phyloP scores from a whole-genome alignment of 2,329 filamentous ascomycete species.

The Penicillium sp. region DNA sequence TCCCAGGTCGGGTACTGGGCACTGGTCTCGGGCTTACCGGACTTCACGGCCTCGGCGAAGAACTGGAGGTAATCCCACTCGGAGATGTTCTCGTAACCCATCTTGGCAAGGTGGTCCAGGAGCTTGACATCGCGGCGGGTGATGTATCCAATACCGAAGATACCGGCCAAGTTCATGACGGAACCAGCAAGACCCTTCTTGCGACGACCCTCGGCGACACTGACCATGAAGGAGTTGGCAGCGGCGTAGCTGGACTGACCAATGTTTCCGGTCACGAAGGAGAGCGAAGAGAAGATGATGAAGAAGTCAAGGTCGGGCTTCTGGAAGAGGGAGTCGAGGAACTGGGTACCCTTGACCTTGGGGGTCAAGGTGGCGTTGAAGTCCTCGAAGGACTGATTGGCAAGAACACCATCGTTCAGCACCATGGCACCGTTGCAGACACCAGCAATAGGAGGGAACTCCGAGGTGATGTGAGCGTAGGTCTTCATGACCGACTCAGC shows the following conservation, averaged over 20 bases:
- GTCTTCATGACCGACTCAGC: background rate
- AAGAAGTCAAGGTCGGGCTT: conserved; percentile 22
- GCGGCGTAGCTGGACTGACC: conserved; percentile 21
- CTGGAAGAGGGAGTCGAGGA: conserved; percentile 21
- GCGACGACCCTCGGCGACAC: conserved; percentile 13
- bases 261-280: conserved; percentile 16
- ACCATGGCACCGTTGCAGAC: conserved; percentile 35
- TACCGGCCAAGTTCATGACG: conserved; percentile 9
- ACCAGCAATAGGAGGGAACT: conserved; percentile 26
- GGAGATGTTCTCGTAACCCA: background rate
- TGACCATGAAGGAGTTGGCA: conserved; percentile 13
- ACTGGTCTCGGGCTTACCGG: background rate
- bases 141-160: conserved; percentile 16
- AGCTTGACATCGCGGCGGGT: background rate
- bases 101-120: background rate
- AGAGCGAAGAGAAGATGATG: conserved; percentile 10
- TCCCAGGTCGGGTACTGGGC: background rate
- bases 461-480: conserved; percentile 2
- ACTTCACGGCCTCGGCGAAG: background rate
- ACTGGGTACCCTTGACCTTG: conserved; percentile 41
- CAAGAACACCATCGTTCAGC: conserved; percentile 36
- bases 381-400: conserved; percentile 32
- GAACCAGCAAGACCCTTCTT: conserved; percentile 7
- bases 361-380: conserved; percentile 35
- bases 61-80: conserved; percentile 1